Evolutionary conservation across 768 basidiomycete species (phyloP), one percentile per base, ranked within the genome.

Genomic region (Naganishia friedmannii): DNA sequence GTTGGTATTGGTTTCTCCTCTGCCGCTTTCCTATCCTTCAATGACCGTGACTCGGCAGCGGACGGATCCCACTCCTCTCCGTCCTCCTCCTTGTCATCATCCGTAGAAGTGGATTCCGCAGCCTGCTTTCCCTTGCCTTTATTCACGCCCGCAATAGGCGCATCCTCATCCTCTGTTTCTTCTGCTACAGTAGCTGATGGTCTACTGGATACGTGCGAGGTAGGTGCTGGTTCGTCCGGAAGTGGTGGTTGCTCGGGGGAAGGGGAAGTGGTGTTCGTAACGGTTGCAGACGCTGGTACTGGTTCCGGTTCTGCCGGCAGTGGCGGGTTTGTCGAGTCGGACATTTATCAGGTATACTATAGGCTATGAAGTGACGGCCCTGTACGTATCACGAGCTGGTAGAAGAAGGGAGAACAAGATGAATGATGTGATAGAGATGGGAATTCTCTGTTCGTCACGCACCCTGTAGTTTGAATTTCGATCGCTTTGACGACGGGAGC

Each of bases 11-110:
- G 34, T 34, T 29, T 70, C 34, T 69, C 70, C 42, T 54, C 46
- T 10, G 51, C 70, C 31, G 65, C 76, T 28, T 71, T 73, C 10
- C 68, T 70, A 55, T 72, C 78, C 53, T 76, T 74, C 17, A 67
- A 67, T 34, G 42, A 34, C 13, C 28, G n/a, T 10, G 39, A n/a
- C 8, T 60, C 69, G 68, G 56, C 53, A 5, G 72, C 63, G 5
- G 68, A 29, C 17, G 72, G 71, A 39, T 76, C 74, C 46, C 70
- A 69, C 42, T 70, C 74, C 28, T 70, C 71, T 42, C 15, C 42
- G 9, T 42, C 42, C 15, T 42, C 42, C 15, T 42, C 42, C 42
- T 21, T 32, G 2, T 67, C 39, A 26, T 60, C 60, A 28, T 23
- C 39, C 4, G 42, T 17, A 5, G 42, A 63, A 8, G n/a, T 13